Conservation (phyloP, 2,329 filamentous ascomycete species). For the Aspergillus niger region DNA sequence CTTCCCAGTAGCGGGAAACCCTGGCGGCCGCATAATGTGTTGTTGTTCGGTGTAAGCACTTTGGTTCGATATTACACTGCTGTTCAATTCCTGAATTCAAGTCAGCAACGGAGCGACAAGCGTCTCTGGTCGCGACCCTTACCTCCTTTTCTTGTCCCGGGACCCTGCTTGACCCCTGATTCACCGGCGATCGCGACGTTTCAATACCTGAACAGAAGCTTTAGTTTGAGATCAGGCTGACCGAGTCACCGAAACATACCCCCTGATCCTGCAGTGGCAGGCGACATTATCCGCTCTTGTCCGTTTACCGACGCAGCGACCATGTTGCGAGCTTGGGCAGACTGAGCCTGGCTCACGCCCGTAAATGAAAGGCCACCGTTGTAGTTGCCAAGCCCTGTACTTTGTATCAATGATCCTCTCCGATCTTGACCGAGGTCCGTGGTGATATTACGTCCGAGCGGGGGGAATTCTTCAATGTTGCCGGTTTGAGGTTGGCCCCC, state of each 20-base stretch:
- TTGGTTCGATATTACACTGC: constrained; percentile 36
- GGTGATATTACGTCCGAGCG: constrained; percentile 56
- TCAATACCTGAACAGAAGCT: constrained; percentile 34
- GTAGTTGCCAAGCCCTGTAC: constrained; percentile 48
- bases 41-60: constrained; percentile 41
- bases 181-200: constrained; percentile 45
- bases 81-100: constrained; percentile 38
- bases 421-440: constrained; percentile 55
- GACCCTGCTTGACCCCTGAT: constrained; percentile 46
- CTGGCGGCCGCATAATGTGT: constrained; percentile 41
- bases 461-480: constrained; percentile 63
- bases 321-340: constrained; percentile 34
- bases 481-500: constrained; percentile 56
- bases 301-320: constrained; percentile 41
- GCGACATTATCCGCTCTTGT: constrained; percentile 42
- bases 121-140: neutral
- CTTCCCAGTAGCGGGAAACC: constrained; percentile 33
- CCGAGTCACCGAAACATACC: constrained; percentile 25
- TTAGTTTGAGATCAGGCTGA: constrained; percentile 16
- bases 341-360: constrained; percentile 45
- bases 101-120: constrained; percentile 9
- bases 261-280: constrained; percentile 30
- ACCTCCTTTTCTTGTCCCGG: constrained; percentile 48
- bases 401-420: constrained; percentile 54
- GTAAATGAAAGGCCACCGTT: constrained; percentile 45